phyloP scores from a whole-genome alignment of 2,329 filamentous ascomycete genomes.

The Verticillium alfalfae region DNA sequence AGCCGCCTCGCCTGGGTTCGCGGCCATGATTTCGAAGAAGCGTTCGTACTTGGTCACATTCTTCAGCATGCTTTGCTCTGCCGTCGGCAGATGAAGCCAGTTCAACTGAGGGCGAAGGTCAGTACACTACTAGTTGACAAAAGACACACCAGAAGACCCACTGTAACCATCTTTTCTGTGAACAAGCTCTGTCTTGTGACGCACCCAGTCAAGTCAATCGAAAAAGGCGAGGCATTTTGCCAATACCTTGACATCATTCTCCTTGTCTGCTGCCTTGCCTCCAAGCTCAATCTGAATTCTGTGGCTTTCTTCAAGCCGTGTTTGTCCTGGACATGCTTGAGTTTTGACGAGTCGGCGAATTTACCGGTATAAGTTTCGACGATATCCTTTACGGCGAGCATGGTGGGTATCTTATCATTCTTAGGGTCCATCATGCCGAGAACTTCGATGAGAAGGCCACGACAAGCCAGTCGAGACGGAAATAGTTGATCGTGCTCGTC shows the following conservation, averaged over 20 bases:
- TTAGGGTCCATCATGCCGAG: conserved; percentile 1
- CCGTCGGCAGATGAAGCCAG: conserved; percentile 64
- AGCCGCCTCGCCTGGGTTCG: conserved; percentile 34
- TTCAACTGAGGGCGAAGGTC: conserved; percentile 41
- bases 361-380: conserved; percentile 9
- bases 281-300: conserved; percentile 7
- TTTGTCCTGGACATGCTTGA: conserved; percentile 3
- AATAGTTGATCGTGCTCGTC: conserved; percentile 7
- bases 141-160: not conserved
- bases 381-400: conserved; percentile 2
- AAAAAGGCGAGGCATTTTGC: conserved; percentile 30
- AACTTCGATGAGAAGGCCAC: conserved; percentile 3
- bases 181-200: conserved; percentile 36
- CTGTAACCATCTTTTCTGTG: conserved; percentile 21
- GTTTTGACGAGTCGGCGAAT: conserved; percentile 5
- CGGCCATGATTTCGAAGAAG: conserved; percentile 51
- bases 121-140: not conserved
- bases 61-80: conserved; percentile 51
- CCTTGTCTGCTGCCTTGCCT: conserved; percentile 23
- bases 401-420: not conserved
- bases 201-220: conserved; percentile 31
- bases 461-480: conserved; percentile 6
- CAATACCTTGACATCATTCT: conserved; percentile 36
- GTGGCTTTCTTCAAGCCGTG: conserved; percentile 3
- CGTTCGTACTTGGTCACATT: conserved; percentile 55